Evolutionary conservation across 208 protist species (phyloP).

Genomic region (Leishmania arabica): DNA sequence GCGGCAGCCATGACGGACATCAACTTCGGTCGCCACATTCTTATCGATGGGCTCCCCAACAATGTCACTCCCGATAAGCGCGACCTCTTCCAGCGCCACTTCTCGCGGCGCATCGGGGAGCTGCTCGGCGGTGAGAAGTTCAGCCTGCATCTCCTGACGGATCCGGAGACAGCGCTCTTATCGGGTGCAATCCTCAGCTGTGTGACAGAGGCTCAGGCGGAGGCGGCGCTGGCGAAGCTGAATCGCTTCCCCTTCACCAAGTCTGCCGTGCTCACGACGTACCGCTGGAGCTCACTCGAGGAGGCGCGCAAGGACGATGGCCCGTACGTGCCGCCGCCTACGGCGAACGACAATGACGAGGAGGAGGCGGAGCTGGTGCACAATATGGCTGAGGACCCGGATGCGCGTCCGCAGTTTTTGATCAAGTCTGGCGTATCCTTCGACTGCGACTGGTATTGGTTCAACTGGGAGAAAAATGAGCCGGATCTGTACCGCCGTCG

Average conservation of each 20-base stretch:
- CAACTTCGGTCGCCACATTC: constrained; percentile 66
- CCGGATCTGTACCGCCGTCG: constrained; percentile 76
- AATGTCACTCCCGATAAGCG: constrained; percentile 89
- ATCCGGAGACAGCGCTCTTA: constrained; percentile 64
- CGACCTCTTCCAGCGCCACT: constrained; percentile 60
- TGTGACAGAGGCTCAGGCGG: constrained; percentile 64
- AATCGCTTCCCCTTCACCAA: constrained; percentile 84
- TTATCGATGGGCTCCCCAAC: constrained; percentile 79
- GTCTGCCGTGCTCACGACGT: constrained; percentile 73
- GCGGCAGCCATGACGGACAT: constrained; percentile 31
- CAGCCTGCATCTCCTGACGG: constrained; percentile 67
- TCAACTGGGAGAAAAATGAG: constrained; percentile 80
- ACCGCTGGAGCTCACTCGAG: constrained; percentile 78
- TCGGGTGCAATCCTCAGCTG: constrained; percentile 83
- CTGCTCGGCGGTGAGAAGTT: constrained; percentile 77
- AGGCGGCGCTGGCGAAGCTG: constrained; percentile 81
- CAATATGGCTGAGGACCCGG: constrained; percentile 82
- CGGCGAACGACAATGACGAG: constrained; percentile 45
- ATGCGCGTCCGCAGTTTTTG: constrained; percentile 86
- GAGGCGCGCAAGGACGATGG: constrained; percentile 48
- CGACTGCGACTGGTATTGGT: constrained; percentile 89
- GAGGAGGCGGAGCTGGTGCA: constrained; percentile 78
- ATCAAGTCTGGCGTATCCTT: constrained; percentile 71
- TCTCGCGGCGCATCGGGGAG: constrained; percentile 62
- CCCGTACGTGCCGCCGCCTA: constrained; percentile 69